Percentiles rank a stretch among this genome's conserved stretches.
Conservation (phyloP, 192 early-diverging fungal genomes). For the Rhizophagus clarus region DNA sequence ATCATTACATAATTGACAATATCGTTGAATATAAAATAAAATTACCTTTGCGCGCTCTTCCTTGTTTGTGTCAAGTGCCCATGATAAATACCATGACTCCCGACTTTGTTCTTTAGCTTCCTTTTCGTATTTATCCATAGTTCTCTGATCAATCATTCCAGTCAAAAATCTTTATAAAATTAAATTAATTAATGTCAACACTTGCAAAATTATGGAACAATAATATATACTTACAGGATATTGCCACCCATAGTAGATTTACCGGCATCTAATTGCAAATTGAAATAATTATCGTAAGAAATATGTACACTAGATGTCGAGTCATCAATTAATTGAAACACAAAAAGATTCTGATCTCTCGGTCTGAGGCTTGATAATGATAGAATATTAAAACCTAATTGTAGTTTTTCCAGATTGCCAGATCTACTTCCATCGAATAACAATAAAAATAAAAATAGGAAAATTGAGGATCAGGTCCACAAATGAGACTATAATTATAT, state of each 20-base stretch:
- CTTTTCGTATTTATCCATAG: slow-evolving; percentile 98
- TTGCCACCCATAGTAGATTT: slow-evolving; percentile 99
- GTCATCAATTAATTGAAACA: background rate
- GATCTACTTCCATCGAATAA: background rate
- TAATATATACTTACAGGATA: slow-evolving; percentile 69
- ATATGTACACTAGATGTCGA: background rate
- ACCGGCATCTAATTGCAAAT: slow-evolving; percentile 66
- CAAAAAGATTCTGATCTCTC: background rate
- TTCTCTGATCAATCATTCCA: slow-evolving; percentile 99
- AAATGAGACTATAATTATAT: background rate
- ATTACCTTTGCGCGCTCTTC: slow-evolving; percentile 93
- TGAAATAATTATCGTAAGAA: slow-evolving; percentile 8
- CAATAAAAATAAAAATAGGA: background rate
- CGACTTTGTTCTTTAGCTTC: slow-evolving; percentile 97
- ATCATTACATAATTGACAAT: background rate
- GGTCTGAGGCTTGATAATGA: background rate
- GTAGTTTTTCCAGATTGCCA: background rate
- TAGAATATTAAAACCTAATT: background rate
- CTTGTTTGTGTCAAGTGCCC: slow-evolving; percentile 95
- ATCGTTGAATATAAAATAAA: background rate
- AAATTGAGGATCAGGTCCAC: background rate
- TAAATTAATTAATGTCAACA: background rate
- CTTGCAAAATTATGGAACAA: background rate
- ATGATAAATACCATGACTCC: slow-evolving; percentile 98
- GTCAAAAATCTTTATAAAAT: slow-evolving; percentile 69